Percentiles rank a stretch among this genome's conserved stretches.
phyloP scores from a whole-genome alignment of 2,329 filamentous ascomycete genomes.

The Pseudomassariella vexata region DNA sequence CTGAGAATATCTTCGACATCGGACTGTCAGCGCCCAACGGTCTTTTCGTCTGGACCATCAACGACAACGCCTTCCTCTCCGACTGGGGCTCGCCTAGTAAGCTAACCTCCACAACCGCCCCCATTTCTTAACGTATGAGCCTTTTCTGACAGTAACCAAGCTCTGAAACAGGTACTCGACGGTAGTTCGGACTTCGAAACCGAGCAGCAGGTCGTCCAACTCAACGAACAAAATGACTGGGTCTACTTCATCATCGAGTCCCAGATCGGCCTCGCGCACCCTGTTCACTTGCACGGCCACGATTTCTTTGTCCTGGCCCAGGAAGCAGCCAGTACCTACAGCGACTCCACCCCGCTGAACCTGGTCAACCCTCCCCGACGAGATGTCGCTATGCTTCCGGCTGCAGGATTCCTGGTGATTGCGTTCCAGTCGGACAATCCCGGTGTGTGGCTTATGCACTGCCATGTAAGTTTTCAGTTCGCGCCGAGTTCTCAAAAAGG shows the following conservation, averaged over 20 bases:
- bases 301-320: constrained; percentile 34
- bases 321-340: constrained; percentile 20
- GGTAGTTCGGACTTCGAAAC: constrained; percentile 15
- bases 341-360: constrained; percentile 23
- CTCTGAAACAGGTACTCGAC: constrained; percentile 27
- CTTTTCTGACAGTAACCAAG: not conserved
- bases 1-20: constrained; percentile 22
- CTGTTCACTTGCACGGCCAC: constrained; percentile 39
- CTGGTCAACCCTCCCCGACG: constrained; percentile 40
- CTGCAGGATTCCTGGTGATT: constrained; percentile 40
- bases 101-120: too few relatives aligned
- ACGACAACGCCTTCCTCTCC: constrained; percentile 38
- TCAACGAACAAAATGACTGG: constrained; percentile 26
- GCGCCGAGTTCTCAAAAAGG: not conserved
- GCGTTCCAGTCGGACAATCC: constrained; percentile 48
- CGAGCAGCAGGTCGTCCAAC: constrained; percentile 22
- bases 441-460: constrained; percentile 39
- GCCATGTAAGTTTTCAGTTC: constrained; percentile 14
- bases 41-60: constrained; percentile 44
- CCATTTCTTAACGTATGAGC: too few relatives aligned
- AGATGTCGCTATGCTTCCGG: constrained; percentile 41
- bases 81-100: constrained; percentile 41
- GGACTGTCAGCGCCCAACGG: constrained; percentile 20
- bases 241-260: constrained; percentile 28
- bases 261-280: constrained; percentile 25